These are phyloP conservation scores for Aspergillus ochraceoroseus DNA, from an alignment of 2,329 filamentous ascomycete genomes.

Conservation along the genomic window DNA sequence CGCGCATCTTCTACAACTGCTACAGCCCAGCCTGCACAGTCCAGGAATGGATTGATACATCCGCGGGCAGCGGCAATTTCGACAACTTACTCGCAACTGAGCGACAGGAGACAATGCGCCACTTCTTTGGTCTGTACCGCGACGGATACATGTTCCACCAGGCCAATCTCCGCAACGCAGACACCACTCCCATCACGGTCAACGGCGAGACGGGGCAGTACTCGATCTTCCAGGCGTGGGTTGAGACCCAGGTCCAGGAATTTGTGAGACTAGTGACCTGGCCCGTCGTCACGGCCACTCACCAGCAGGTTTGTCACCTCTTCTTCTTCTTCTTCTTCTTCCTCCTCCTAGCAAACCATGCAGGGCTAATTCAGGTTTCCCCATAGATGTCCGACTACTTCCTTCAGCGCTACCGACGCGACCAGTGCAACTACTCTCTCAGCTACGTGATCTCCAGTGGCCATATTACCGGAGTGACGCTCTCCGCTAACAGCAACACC, in stretches of 20 bases:
- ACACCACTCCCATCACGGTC: constrained; percentile 46
- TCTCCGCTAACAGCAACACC: constrained; percentile 48
- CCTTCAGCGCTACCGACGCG: constrained; percentile 51
- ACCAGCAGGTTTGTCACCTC: constrained; percentile 46
- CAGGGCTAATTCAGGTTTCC: too few species aligned
- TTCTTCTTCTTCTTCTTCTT: too few species aligned
- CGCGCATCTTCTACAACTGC: constrained; percentile 62
- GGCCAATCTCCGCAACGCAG: constrained; percentile 54
- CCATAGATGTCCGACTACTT: constrained; percentile 48
- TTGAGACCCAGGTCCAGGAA: constrained; percentile 52
- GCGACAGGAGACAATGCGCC: constrained; percentile 51
- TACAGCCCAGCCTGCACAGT: constrained; percentile 54
- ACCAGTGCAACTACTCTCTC: constrained; percentile 50
- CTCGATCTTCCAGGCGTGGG: constrained; percentile 56
- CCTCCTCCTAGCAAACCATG: too few species aligned
- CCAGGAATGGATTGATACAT: constrained; percentile 58
- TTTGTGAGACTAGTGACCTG: constrained; percentile 51
- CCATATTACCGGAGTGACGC: constrained; percentile 49
- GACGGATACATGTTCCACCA: constrained; percentile 62
- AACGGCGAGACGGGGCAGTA: constrained; percentile 47
- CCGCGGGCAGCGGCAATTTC: constrained; percentile 52
- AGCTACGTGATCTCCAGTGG: constrained; percentile 44
- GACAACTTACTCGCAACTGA: constrained; percentile 50
- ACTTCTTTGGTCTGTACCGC: constrained; percentile 53
- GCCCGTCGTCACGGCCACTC: constrained; percentile 54